Conservation (phyloP, 1,139 yeast species). For the Spathaspora sp. region DNA sequence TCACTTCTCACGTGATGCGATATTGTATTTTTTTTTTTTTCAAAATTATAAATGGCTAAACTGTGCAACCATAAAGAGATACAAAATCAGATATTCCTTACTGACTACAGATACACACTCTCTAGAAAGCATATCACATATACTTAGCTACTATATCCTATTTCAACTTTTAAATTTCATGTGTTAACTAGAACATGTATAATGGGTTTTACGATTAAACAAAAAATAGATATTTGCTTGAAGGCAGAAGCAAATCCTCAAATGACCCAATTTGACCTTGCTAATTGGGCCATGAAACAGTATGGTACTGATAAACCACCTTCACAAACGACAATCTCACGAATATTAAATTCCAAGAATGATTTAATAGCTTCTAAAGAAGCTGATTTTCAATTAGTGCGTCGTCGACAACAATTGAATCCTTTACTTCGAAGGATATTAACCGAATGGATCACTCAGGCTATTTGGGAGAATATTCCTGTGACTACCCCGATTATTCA, state of each 20-base stretch:
- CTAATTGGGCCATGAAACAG: slow-evolving; percentile 60
- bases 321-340: slow-evolving; percentile 66
- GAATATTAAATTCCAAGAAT: slow-evolving; percentile 58
- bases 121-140: too few relatives aligned
- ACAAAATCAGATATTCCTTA: too few relatives aligned
- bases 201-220: slow-evolving; percentile 63
- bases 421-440: slow-evolving; percentile 56
- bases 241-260: slow-evolving; percentile 65
- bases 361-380: slow-evolving; percentile 60
- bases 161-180: too few relatives aligned
- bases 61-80: background rate
- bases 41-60: background rate
- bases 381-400: slow-evolving; percentile 52
- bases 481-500: slow-evolving; percentile 63
- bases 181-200: too few relatives aligned
- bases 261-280: slow-evolving; percentile 69
- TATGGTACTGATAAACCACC: slow-evolving; percentile 56
- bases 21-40: background rate
- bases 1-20: too few relatives aligned
- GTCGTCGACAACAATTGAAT: slow-evolving; percentile 57
- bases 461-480: slow-evolving; percentile 66
- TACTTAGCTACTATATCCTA: too few relatives aligned
- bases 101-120: too few relatives aligned
- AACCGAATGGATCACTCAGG: slow-evolving; percentile 69
- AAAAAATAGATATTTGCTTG: slow-evolving; percentile 64